phyloP scores from a whole-genome alignment of 1,284 basidiomycete genomes.

The Ustilago crameri region DNA sequence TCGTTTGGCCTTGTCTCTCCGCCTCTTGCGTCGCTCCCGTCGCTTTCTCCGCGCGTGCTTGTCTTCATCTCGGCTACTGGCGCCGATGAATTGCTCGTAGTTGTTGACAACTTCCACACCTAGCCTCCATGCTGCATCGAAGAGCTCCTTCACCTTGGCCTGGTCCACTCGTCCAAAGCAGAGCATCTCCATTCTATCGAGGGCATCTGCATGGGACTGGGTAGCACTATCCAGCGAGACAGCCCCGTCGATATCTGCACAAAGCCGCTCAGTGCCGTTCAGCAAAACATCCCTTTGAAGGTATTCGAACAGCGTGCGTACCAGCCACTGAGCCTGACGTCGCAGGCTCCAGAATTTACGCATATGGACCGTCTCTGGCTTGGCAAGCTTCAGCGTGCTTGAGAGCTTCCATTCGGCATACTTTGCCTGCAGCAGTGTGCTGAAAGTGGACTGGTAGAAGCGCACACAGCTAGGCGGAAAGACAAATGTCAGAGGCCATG shows the following conservation, averaged over 20 bases:
- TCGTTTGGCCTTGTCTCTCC: constrained; percentile 27
- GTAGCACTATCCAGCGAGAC: constrained; percentile 37
- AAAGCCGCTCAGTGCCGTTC: constrained; percentile 13
- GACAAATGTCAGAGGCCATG: constrained; percentile 38
- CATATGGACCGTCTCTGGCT: constrained; percentile 35
- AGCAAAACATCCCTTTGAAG: constrained; percentile 30
- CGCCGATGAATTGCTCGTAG: constrained; percentile 35
- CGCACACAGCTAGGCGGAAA: constrained; percentile 28
- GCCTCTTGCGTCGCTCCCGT: constrained; percentile 30
- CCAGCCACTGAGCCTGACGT: constrained; percentile 40
- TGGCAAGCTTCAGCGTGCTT: constrained; percentile 28
- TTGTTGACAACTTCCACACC: constrained; percentile 31
- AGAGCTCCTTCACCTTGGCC: constrained; percentile 25
- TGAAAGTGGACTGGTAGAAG: constrained; percentile 40
- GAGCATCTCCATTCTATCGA: constrained; percentile 29
- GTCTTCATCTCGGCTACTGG: constrained; percentile 31
- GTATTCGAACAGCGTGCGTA: constrained; percentile 32
- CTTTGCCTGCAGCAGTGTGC: constrained; percentile 32
- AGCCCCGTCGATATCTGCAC: constrained; percentile 8
- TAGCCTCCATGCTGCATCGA: constrained; percentile 25
- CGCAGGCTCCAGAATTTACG: constrained; percentile 45
- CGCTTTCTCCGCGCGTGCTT: constrained; percentile 25
- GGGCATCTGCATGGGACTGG: constrained; percentile 18
- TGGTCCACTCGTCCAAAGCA: constrained; percentile 38
- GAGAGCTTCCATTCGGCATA: constrained; percentile 35